phyloP scores from a whole-genome alignment of 2,329 filamentous ascomycete species.

The Aspergillus sp. region DNA sequence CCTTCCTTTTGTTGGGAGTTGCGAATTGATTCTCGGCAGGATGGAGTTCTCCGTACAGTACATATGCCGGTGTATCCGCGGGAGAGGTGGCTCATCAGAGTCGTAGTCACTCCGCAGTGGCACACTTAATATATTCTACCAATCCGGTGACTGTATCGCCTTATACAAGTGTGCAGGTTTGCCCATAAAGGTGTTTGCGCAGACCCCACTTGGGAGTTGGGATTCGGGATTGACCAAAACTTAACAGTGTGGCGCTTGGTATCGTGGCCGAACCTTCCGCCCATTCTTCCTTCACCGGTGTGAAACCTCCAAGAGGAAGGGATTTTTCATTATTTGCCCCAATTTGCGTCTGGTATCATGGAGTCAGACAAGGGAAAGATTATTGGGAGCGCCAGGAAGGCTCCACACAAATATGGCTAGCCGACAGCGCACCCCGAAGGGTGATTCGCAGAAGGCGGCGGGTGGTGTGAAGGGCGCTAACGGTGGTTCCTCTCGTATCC shows the following conservation, averaged over 20 bases:
- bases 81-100: constrained; percentile 10
- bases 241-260: constrained; percentile 2
- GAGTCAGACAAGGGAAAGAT: neutral
- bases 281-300: constrained; percentile 1
- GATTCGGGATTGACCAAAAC: neutral
- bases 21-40: neutral
- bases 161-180: neutral
- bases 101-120: constrained; percentile 13
- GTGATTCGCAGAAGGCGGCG: neutral
- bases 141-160: neutral
- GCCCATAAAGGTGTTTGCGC: neutral
- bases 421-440: neutral
- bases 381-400: neutral
- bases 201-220: neutral
- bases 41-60: neutral
- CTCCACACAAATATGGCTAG: neutral
- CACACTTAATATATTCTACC: constrained; percentile 9
- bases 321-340: constrained; percentile 2
- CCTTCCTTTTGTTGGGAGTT: neutral
- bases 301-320: neutral
- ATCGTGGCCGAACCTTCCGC: constrained; percentile 16
- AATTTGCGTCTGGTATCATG: neutral
- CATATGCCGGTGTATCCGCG: constrained; percentile 7
- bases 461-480: neutral
- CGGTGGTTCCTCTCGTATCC: constrained; percentile 6